Evolutionary conservation across 129 eudicot genomes (phyloP).

Genomic region (Artemisia argyi): DNA sequence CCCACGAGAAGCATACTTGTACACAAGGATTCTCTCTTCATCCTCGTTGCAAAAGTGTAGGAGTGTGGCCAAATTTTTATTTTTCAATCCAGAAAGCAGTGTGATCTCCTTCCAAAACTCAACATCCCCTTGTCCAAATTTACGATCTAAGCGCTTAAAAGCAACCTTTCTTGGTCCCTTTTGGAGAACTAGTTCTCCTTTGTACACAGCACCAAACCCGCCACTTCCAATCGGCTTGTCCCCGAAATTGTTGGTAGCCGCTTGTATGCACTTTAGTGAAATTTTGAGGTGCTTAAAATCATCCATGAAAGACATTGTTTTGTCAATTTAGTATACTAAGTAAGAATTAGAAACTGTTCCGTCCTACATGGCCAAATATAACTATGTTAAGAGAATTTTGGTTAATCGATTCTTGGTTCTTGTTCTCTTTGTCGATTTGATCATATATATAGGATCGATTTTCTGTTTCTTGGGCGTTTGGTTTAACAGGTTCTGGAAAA

Average conservation of each 20-base stretch:
- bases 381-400: no score
- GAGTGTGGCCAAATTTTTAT: constrained; percentile 16
- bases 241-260: constrained; percentile 13
- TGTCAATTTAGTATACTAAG: background rate
- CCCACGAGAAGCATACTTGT: constrained; percentile 15
- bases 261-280: constrained; percentile 2
- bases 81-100: constrained; percentile 4
- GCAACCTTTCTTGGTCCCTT: constrained; percentile 1
- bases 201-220: constrained; percentile 24
- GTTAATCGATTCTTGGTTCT: no score
- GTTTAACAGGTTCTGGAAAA: no score
- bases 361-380: constrained; percentile 4
- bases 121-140: constrained; percentile 14
- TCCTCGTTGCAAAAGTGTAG: constrained; percentile 18
- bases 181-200: constrained; percentile 9
- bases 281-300: constrained; percentile 17
- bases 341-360: background rate
- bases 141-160: constrained; percentile 18
- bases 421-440: no score
- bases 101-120: constrained; percentile 30
- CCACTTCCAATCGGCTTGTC: constrained; percentile 16
- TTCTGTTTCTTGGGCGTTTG: no score
- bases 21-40: constrained; percentile 22
- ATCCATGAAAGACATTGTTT: constrained; percentile 16
- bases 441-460: no score